Conservation (phyloP, 1,284 basidiomycete genomes). For the Cryptococcus sp. region DNA sequence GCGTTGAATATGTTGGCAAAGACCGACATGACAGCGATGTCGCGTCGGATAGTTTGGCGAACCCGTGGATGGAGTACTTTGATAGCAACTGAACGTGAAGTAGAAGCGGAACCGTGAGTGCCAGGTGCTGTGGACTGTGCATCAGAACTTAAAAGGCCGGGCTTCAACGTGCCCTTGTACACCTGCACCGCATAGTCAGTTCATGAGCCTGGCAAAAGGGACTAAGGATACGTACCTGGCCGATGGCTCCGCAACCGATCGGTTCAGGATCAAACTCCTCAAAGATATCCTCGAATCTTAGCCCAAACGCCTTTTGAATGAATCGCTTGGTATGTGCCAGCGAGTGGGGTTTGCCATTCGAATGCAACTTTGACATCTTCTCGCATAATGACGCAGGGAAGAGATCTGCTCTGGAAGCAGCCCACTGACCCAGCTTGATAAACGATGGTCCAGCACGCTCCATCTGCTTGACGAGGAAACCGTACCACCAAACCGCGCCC, state of each 20-base stretch:
- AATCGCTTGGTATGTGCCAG: conserved; percentile 77
- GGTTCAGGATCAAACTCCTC: conserved; percentile 83
- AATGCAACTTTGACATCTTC: conserved; percentile 83
- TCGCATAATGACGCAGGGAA: conserved; percentile 92
- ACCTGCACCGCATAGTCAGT: conserved; percentile 52
- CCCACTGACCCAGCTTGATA: conserved; percentile 99
- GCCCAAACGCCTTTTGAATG: conserved; percentile 80
- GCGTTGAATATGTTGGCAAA: conserved; percentile 79
- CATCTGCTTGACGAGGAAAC: conserved; percentile 84
- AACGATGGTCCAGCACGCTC: conserved; percentile 94
- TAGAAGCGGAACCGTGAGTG: conserved; percentile 43
- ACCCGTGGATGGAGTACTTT: conserved; percentile 92
- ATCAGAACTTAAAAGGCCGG: conserved; percentile 17
- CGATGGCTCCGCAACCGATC: conserved; percentile 97
- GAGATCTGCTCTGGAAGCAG: conserved; percentile 89
- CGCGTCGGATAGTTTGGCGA: conserved; percentile 75
- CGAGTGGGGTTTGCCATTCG: conserved; percentile 80
- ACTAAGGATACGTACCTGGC: conserved; percentile 64
- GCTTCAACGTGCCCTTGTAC: conserved; percentile 28
- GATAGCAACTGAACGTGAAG: conserved; percentile 84
- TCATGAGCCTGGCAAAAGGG: too few species aligned
- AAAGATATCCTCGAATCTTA: conserved; percentile 84
- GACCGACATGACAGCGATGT: conserved; percentile 88
- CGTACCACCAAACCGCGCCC: conserved; percentile 96
- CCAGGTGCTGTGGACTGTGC: neutral